Evolutionary conservation across 257 asterid genomes (phyloP), one percentile per base, ranked within the genome.

Genomic region (Eucommia ulmoides): DNA sequence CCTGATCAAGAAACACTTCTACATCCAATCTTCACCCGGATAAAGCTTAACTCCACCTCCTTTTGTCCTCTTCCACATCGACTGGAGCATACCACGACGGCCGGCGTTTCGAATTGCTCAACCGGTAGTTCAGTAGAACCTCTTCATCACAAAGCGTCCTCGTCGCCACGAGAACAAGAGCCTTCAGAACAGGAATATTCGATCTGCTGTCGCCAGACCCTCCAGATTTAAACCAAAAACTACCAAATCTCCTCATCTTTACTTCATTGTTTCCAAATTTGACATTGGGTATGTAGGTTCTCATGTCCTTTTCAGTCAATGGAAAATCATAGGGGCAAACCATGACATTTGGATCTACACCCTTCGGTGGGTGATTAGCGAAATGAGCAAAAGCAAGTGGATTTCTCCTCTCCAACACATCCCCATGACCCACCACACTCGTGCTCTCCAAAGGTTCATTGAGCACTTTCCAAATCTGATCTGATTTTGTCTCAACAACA

Each of bases 31-130:
- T n/a, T n/a, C n/a, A n/a, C n/a, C n/a, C n/a, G n/a, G n/a, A n/a
- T n/a, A n/a, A n/a, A n/a, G n/a, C n/a, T 57, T 53, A 78, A 62
- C 88, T 78, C 98, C 96, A 85, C 67, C 88, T 80, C 54, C 93
- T 71, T 24, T 78, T 59, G 59, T 89, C 94, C 73, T 82, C 97
- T 42, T 85, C 97, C 80, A 65, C 96, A 8, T 82, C 93, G 0
- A 85, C 94, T 0, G 96, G 93, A 42, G 60, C 63, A 53, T 89
- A 89, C 98, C 98, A 85, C 0, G 84, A 66, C 5, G 98, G 96
- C 56, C 94, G 54, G 20, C 66, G 54, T 66, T 89, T 86, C 65
- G 77, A 71, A 65, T 85, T 85, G 64, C 93, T 85, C 76, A 89
- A 61, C 74, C 98, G 71, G 58, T 89, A 89, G 64, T 82, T 89